These are phyloP conservation scores for Cercospora canescens DNA, from an alignment of 2,329 filamentous ascomycete species.

Conservation along the genomic window DNA sequence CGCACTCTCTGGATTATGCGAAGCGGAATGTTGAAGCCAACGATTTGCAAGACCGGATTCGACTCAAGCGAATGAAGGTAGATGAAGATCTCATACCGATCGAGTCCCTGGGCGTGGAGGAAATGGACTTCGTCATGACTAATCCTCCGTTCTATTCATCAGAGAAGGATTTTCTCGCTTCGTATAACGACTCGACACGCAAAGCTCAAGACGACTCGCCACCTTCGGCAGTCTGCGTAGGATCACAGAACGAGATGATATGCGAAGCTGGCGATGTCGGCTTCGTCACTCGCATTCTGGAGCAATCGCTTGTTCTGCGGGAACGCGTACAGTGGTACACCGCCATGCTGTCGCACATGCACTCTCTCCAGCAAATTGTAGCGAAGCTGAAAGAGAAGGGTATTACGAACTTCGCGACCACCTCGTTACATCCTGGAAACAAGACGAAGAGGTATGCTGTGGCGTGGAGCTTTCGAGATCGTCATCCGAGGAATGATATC, in stretches of 20 bases:
- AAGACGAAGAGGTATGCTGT: conserved; percentile 85
- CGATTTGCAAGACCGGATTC: conserved; percentile 62
- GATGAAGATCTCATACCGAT: conserved; percentile 62
- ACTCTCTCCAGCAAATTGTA: conserved; percentile 64
- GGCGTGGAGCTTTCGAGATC: conserved; percentile 77
- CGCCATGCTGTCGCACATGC: conserved; percentile 82
- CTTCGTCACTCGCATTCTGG: conserved; percentile 71
- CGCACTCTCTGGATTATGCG: conserved; percentile 66
- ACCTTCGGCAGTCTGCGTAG: conserved; percentile 71
- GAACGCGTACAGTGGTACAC: conserved; percentile 81
- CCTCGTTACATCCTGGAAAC: conserved; percentile 73
- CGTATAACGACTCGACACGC: conserved; percentile 36
- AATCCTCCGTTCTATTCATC: conserved; percentile 96
- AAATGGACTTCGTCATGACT: conserved; percentile 82
- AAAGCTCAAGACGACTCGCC: conserved; percentile 56
- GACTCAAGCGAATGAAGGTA: conserved; percentile 60
- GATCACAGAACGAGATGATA: conserved; percentile 82
- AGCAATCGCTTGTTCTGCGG: conserved; percentile 63
- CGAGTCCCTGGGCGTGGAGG: conserved; percentile 51
- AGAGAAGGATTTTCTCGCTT: conserved; percentile 64
- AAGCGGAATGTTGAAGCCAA: conserved; percentile 68
- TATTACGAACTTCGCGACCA: conserved; percentile 78
- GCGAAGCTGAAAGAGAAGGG: conserved; percentile 56
- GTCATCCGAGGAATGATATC: conserved; percentile 59
- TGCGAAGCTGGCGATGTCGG: conserved; percentile 68